Conservation (phyloP, 345 rosid species). For the Syzygium grande region DNA sequence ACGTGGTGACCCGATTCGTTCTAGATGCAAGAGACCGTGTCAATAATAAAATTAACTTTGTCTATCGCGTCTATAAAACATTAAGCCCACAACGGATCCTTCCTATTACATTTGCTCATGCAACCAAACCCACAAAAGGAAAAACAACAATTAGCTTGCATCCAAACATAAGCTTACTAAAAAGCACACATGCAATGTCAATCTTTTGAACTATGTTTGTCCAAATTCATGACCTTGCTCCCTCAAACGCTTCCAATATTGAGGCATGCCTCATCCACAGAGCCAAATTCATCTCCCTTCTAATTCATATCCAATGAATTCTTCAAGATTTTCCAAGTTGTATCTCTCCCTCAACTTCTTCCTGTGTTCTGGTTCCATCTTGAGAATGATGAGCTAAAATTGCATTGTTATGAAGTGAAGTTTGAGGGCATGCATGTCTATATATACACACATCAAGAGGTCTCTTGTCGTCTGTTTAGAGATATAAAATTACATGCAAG, state of each 20-base stretch:
- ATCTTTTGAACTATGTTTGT: neutral
- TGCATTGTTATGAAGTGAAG: neutral
- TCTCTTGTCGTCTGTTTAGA: neutral
- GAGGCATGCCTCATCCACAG: neutral
- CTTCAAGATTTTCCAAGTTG: neutral
- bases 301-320: neutral
- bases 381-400: neutral
- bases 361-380: neutral
- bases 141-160: neutral
- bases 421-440: neutral
- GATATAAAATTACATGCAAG: neutral
- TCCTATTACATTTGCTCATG: neutral
- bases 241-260: neutral
- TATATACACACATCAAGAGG: neutral
- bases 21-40: neutral
- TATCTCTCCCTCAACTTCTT: neutral
- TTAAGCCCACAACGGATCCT: neutral
- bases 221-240: neutral
- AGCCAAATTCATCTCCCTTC: neutral
- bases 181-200: neutral
- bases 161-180: neutral
- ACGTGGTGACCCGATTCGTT: neutral
- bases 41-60: neutral
- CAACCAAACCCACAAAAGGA: neutral
- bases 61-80: neutral